Conservation (phyloP, 148 eudicot genomes). For the Spergularia bocconei region DNA sequence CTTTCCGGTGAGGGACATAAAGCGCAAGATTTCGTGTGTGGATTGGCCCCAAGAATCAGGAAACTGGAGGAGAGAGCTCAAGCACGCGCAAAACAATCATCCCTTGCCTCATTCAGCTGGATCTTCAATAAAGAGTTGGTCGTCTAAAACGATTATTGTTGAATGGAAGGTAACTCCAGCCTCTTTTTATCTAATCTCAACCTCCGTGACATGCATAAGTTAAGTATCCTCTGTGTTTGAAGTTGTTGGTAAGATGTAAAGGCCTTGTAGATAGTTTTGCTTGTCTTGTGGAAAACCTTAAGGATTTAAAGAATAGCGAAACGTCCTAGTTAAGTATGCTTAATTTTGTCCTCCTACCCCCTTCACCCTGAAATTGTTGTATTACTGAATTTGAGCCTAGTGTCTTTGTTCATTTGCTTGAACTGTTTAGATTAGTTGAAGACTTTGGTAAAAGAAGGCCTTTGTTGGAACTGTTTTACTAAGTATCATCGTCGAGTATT, state of each 20-base stretch:
- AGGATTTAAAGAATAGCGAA: slow-evolving; percentile 16
- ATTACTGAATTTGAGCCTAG: slow-evolving; percentile 15
- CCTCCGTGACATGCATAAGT: no score
- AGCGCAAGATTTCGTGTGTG: slow-evolving; percentile 41
- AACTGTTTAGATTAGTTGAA: neutral
- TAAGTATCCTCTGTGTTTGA: neutral
- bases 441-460: neutral
- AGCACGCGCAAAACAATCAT: slow-evolving; percentile 27
- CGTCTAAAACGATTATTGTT: slow-evolving; percentile 1
- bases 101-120: slow-evolving; percentile 39
- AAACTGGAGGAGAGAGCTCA: slow-evolving; percentile 39
- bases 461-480: neutral
- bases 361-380: slow-evolving; percentile 14
- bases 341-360: neutral
- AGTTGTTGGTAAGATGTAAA: slow-evolving; percentile 14
- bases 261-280: slow-evolving; percentile 31
- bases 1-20: slow-evolving; percentile 32
- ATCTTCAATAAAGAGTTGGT: slow-evolving; percentile 31
- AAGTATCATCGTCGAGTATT: no score
- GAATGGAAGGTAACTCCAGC: neutral
- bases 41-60: slow-evolving; percentile 37
- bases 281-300: slow-evolving; percentile 7
- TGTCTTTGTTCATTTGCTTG: slow-evolving; percentile 3
- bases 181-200: neutral
- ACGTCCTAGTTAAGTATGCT: slow-evolving; percentile 8